phyloP scores from a whole-genome alignment of 805 yeast species.

The Kuraishia cidri region DNA sequence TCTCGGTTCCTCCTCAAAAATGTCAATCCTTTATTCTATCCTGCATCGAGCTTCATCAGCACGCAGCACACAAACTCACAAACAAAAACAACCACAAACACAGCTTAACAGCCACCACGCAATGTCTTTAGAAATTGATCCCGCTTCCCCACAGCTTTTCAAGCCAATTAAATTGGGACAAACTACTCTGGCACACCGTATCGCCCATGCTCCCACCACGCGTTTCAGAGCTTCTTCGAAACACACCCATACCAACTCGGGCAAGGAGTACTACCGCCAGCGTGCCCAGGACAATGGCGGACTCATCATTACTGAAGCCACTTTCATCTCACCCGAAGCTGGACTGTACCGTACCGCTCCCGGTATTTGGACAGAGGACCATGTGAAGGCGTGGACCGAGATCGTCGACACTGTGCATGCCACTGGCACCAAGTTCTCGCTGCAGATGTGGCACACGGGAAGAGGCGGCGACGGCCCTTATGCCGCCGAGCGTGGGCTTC shows the following conservation, averaged over 20 bases:
- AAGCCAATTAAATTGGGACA: slow-evolving; percentile 34
- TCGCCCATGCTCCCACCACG: slow-evolving; percentile 43
- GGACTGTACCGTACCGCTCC: slow-evolving; percentile 37
- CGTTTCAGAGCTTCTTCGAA: slow-evolving; percentile 28
- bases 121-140: slow-evolving; percentile 14
- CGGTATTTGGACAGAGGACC: slow-evolving; percentile 39
- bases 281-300: slow-evolving; percentile 50
- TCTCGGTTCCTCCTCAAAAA: no score
- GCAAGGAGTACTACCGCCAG: slow-evolving; percentile 42
- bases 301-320: slow-evolving; percentile 54
- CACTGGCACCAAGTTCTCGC: slow-evolving; percentile 32
- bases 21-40: no score
- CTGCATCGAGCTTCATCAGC: no score
- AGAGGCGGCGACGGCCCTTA: slow-evolving; percentile 25
- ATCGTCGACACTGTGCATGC: slow-evolving; percentile 40
- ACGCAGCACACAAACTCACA: no score
- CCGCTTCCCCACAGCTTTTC: slow-evolving; percentile 24
- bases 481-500: slow-evolving; percentile 23
- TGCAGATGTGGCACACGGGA: slow-evolving; percentile 51
- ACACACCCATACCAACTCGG: slow-evolving; percentile 34
- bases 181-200: slow-evolving; percentile 25
- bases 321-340: slow-evolving; percentile 31
- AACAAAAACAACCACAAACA: background rate
- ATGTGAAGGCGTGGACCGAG: slow-evolving; percentile 39
- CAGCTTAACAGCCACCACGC: background rate